Base-by-base conservation (phyloP, 2,329 filamentous ascomycete species). In the Thermothelomyces thermophilus region DNA sequence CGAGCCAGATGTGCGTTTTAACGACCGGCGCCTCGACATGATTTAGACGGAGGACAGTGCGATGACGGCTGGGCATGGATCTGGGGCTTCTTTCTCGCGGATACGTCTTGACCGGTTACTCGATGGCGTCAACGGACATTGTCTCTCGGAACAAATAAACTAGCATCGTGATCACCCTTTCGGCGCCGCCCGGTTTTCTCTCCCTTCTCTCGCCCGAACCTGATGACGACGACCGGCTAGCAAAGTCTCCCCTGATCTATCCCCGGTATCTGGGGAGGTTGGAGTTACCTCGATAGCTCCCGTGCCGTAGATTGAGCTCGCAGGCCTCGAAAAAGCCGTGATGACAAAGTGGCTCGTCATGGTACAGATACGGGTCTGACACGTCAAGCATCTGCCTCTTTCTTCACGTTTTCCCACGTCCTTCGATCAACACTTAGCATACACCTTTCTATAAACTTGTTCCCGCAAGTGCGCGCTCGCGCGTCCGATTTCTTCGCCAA, bases 321-420 rank as follows among this genome's bases (percentile, higher is more conserved):
- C 34, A 72, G 76, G 71, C 76, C 74, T 75, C 72, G 69, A 73
- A 79, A 80, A 81, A 82, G 77, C 78, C 66, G 76, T 78, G 72
- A 70, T 71, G 69, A 64, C 68, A 66, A 67, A 81, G 77, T 63
- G 60, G 60, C 67, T 68, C 72, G 70, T 69, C 70, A 76, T 71
- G 72, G 79, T 78, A 82, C 79, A 82, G 79, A 82, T 82, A 82
- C 79, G 76, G 77, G 78, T 72, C 76, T 72, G 60, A 82, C 75
- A 82, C 72, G n/a, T 50, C 40, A 1, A 19, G 9, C 10, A 6
- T 6, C n/a, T n/a, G n/a, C n/a, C n/a, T n/a, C n/a, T n/a, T n/a
- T n/a, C n/a, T n/a, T n/a, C n/a, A n/a, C n/a, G n/a, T n/a, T n/a
- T 39, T 5, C 1, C 14, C 14, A 2, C 14, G 2, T 16, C n/a